Evolutionary conservation across 1,139 yeast species (phyloP).

Genomic region (Nakaseomyces uthaithaninus): DNA sequence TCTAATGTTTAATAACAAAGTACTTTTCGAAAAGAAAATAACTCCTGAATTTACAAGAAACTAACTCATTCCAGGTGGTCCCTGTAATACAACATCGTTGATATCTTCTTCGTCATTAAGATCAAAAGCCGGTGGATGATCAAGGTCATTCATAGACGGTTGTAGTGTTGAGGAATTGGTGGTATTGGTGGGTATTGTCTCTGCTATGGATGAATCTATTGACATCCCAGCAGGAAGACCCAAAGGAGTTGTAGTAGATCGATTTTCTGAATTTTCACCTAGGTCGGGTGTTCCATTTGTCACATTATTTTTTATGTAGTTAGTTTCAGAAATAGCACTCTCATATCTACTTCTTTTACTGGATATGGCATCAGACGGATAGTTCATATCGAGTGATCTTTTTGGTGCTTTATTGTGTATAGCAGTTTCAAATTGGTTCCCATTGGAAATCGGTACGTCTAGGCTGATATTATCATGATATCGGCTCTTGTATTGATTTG

Average conservation of each 20-base stretch:
- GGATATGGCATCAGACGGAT: neutral
- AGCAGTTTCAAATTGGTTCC: neutral
- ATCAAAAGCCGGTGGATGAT: conserved; percentile 8
- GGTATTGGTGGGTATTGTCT: neutral
- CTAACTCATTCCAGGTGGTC: conserved; percentile 2
- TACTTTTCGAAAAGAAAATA: too few species aligned
- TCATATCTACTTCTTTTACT: neutral
- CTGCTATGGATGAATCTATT: neutral
- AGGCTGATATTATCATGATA: neutral
- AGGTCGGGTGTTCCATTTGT: too few species aligned
- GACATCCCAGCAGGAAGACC: conserved; percentile 10
- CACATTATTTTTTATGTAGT: too few species aligned
- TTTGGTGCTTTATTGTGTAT: neutral
- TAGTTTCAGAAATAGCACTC: too few species aligned
- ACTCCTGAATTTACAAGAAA: too few species aligned
- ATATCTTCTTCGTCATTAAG: neutral
- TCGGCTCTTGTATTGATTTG: neutral
- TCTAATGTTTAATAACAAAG: too few species aligned
- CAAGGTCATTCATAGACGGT: conserved; percentile 7
- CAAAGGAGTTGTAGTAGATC: conserved; percentile 12
- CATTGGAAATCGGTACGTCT: too few species aligned
- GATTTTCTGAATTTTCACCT: too few species aligned
- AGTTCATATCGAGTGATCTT: neutral
- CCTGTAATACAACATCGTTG: neutral
- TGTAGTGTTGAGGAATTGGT: conserved; percentile 7